Conservation (phyloP, 331 rosid genomes). For the Malus hybrid region DNA sequence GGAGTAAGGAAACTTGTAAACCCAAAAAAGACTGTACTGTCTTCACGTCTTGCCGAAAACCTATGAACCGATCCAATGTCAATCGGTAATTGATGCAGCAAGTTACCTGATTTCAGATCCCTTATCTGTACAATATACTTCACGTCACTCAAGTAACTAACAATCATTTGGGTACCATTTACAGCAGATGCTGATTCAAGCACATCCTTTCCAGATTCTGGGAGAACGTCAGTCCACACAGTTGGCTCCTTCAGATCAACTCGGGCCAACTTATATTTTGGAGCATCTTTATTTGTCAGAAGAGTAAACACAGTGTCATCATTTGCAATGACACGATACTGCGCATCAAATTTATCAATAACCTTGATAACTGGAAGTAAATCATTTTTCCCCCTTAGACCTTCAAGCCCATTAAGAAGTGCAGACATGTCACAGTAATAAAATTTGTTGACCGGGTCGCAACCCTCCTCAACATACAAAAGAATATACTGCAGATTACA, state of each 20-base stretch:
- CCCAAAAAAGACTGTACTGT: constrained; percentile 51
- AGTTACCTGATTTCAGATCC: constrained; percentile 73
- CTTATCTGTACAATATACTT: constrained; percentile 74
- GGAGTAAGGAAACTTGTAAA: constrained; percentile 81
- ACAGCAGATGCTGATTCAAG: constrained; percentile 82
- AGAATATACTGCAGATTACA: constrained; percentile 56
- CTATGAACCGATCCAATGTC: constrained; percentile 81
- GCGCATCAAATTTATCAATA: constrained; percentile 76
- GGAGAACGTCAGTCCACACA: constrained; percentile 63
- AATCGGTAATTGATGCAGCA: constrained; percentile 69
- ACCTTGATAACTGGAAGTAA: constrained; percentile 66
- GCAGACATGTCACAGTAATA: constrained; percentile 72
- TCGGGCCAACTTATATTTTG: constrained; percentile 80
- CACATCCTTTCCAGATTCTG: constrained; percentile 74
- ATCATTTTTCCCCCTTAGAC: constrained; percentile 43
- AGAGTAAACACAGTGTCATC: constrained; percentile 79
- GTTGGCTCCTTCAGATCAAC: constrained; percentile 76
- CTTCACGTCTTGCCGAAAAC: constrained; percentile 72
- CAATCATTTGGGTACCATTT: constrained; percentile 70
- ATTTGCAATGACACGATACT: constrained; percentile 63
- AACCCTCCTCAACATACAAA: constrained; percentile 52
- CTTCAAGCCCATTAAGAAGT: constrained; percentile 59
- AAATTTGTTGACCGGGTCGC: constrained; percentile 89
- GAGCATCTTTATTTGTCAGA: constrained; percentile 87
- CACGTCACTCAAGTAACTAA: constrained; percentile 88